A percentile compares a stretch with the other conserved stretches of the same genome.
phyloP scores from a whole-genome alignment of 352 stramenopile species.

The Phytophthora palmivora region DNA sequence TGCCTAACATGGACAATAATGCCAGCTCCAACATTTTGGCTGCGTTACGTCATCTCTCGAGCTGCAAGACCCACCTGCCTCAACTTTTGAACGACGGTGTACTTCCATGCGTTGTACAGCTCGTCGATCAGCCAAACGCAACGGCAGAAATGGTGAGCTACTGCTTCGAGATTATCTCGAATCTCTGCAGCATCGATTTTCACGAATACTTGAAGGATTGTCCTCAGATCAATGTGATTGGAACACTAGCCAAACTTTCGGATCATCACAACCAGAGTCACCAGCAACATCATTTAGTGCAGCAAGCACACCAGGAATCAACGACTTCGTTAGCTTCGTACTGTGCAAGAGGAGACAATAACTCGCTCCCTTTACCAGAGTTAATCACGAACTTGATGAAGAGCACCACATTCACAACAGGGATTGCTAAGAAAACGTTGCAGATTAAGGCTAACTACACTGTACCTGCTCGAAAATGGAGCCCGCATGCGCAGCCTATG shows the following conservation, averaged over 20 bases:
- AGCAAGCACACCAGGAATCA: constrained; percentile 13
- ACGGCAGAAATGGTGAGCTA: constrained; percentile 45
- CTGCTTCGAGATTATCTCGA: constrained; percentile 83
- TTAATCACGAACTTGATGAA: constrained; percentile 74
- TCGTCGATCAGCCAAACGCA: constrained; percentile 44
- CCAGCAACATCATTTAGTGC: constrained; percentile 8
- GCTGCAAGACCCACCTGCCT: constrained; percentile 47
- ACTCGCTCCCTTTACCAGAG: constrained; percentile 39
- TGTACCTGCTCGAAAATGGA: constrained; percentile 68
- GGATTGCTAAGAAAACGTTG: constrained; percentile 68
- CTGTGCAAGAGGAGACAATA: constrained; percentile 53
- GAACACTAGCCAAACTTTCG: constrained; percentile 72
- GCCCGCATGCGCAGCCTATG: constrained; percentile 42
- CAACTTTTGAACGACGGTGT: constrained; percentile 60
- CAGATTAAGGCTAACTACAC: constrained; percentile 72
- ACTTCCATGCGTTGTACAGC: constrained; percentile 53
- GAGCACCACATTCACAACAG: constrained; percentile 45
- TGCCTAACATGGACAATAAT: constrained; percentile 34
- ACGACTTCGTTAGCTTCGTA: constrained; percentile 36
- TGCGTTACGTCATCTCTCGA: constrained; percentile 58
- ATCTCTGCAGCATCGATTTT: constrained; percentile 68
- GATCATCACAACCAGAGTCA: constrained; percentile 44
- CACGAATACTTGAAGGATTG: constrained; percentile 45
- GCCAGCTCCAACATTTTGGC: constrained; percentile 58
- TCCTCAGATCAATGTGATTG: constrained; percentile 74